These are phyloP conservation scores for Alternaria hordeiaustralica DNA, from an alignment of 2,329 filamentous ascomycete species.

Conservation along the genomic window DNA sequence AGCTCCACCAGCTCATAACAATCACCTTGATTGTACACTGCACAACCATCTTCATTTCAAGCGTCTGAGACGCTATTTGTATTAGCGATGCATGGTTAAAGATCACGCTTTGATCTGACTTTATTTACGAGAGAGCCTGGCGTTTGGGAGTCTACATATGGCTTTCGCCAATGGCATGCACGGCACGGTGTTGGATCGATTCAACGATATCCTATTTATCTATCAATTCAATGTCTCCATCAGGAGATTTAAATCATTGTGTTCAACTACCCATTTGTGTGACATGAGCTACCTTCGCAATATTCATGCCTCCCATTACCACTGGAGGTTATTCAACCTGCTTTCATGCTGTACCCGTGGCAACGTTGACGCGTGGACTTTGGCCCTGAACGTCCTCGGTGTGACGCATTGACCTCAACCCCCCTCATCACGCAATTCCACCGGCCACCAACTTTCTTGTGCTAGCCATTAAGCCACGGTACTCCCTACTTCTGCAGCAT, in stretches of 20 bases:
- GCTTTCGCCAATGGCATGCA: constrained; percentile 7
- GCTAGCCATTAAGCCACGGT: not conserved
- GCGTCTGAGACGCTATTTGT: constrained; percentile 9
- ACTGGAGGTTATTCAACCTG: not conserved
- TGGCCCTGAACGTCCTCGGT: not conserved
- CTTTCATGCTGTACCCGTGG: not conserved
- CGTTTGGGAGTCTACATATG: constrained; percentile 5
- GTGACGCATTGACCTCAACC: not conserved
- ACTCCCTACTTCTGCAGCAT: not conserved
- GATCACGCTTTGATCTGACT: not conserved
- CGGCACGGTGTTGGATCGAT: constrained; percentile 2
- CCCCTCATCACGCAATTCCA: not conserved
- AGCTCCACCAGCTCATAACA: constrained; percentile 29
- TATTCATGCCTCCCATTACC: not conserved
- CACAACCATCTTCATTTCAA: not conserved
- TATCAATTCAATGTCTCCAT: constrained; percentile 8
- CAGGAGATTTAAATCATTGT: not conserved
- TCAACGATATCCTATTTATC: constrained; percentile 8
- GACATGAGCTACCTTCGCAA: not conserved
- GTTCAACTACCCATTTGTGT: not conserved
- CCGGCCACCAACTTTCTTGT: not conserved
- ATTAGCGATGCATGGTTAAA: constrained; percentile 6
- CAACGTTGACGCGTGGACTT: not conserved
- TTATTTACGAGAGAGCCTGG: not conserved
- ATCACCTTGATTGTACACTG: not conserved